Evolutionary conservation across 2,329 filamentous ascomycete genomes (phyloP), one percentile per base, ranked within the genome.

Genomic region (Ramichloridium luteum): DNA sequence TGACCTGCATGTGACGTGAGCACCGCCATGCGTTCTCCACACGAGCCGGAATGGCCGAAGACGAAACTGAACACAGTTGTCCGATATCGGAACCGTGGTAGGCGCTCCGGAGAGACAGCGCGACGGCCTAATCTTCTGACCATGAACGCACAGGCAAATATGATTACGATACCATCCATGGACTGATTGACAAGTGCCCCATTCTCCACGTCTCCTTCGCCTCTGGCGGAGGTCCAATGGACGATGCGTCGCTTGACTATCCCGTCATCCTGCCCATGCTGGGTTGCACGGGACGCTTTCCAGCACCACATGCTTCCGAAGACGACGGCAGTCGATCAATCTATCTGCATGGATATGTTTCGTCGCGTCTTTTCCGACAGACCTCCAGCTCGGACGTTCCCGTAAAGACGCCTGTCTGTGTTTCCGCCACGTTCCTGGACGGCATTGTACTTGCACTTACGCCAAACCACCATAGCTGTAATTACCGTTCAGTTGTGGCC

Each of bases 391-490:
- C 20, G 8, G 20, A 23, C 8, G 20, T 8, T n/a, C 20, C 20
- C n/a, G 8, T n/a, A 8, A n/a, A n/a, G n/a, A 23, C n/a, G 20
- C 20, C 20, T n/a, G 20, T 23, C 20, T 23, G 20, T n/a, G 20
- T 23, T 8, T 23, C 20, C n/a, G 20, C 20, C 20, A 23, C 20
- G 20, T n/a, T 23, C 8, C 8, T 23, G 20, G 20, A 23, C 20
- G 20, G 20, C n/a, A 23, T 23, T 8, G 20, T 23, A n/a, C 20
- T 23, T 23, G 20, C 20, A 23, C n/a, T 23, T 8, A 23, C 20
- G n/a, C 20, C 20, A 8, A 23, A 23, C 20, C 20, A 23, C 20
- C 20, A 23, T n/a, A 23, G 20, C 20, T 23, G 20, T 23, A 23
- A 23, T n/a, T 23, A 23, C n/a, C 20, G 20, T 8, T 23, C 20